Conservation (phyloP, 441 rosid species). For the Gossypium schwendimanii region DNA sequence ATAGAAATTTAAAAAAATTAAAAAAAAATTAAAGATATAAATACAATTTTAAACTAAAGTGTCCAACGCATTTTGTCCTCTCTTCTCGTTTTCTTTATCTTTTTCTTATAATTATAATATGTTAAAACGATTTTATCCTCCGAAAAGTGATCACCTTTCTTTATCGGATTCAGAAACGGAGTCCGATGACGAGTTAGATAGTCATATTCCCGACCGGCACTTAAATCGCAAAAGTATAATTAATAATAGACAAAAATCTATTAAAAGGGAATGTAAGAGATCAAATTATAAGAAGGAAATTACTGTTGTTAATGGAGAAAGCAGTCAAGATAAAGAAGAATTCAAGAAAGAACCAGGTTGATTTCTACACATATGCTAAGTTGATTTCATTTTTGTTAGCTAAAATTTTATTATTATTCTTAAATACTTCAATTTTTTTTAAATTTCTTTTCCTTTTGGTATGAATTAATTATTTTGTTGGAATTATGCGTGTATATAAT, state of each 20-base stretch:
- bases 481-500: neutral
- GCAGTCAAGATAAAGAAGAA: neutral
- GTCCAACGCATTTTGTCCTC: neutral
- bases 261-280: neutral
- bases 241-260: neutral
- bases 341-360: slow-evolving; percentile 5
- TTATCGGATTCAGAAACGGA: slow-evolving; percentile 18
- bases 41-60: neutral
- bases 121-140: neutral
- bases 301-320: neutral
- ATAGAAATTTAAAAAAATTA: too few species aligned
- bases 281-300: neutral
- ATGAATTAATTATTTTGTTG: neutral
- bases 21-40: neutral
- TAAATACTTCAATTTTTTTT: neutral
- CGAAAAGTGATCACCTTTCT: neutral
- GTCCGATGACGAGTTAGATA: slow-evolving; percentile 6
- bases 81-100: neutral
- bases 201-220: neutral
- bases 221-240: neutral
- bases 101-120: neutral
- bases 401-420: neutral
- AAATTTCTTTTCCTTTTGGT: too few species aligned
- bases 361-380: neutral
- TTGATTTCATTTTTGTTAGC: neutral